phyloP scores from a whole-genome alignment of 1,284 basidiomycete species.

The Irpex rosettiformis region DNA sequence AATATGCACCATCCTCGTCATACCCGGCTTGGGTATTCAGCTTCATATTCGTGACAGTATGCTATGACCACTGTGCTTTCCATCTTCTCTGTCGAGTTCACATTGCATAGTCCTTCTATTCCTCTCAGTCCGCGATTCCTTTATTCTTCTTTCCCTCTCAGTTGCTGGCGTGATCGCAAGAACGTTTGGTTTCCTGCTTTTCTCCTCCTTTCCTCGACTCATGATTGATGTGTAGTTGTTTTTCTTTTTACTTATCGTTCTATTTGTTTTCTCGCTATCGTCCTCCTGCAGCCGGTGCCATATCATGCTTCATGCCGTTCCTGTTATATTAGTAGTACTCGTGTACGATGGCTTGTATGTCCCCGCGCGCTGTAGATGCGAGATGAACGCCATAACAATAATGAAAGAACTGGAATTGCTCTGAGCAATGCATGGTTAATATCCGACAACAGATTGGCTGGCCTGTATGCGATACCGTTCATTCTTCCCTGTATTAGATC shows the following conservation, averaged over 20 bases:
- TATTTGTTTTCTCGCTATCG: slow-evolving; percentile 9
- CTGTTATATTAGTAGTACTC: slow-evolving; percentile 9
- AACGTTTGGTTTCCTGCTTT: neutral
- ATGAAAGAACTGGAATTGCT: neutral
- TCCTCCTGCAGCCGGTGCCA: slow-evolving; percentile 2
- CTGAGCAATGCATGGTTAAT: neutral
- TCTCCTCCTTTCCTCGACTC: neutral
- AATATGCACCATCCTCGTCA: neutral
- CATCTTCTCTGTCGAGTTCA: neutral
- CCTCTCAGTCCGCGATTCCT: slow-evolving; percentile 1
- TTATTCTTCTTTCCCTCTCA: neutral
- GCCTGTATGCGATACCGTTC: too few relatives aligned
- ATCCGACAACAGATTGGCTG: neutral
- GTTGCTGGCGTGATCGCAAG: neutral
- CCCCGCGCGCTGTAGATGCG: slow-evolving; percentile 3
- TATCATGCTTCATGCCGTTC: neutral
- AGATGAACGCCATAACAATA: slow-evolving; percentile 2
- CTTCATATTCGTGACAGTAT: neutral
- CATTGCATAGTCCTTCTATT: neutral
- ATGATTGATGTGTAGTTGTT: slow-evolving; percentile 1
- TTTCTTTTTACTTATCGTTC: slow-evolving; percentile 1
- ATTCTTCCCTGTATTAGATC: too few relatives aligned
- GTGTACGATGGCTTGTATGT: slow-evolving; percentile 11
- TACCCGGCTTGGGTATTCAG: neutral
- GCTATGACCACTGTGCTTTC: neutral